Evolutionary conservation across 2,329 filamentous ascomycete species (phyloP), one percentile per base, ranked within the genome.

Genomic region (Fusarium palustre): DNA sequence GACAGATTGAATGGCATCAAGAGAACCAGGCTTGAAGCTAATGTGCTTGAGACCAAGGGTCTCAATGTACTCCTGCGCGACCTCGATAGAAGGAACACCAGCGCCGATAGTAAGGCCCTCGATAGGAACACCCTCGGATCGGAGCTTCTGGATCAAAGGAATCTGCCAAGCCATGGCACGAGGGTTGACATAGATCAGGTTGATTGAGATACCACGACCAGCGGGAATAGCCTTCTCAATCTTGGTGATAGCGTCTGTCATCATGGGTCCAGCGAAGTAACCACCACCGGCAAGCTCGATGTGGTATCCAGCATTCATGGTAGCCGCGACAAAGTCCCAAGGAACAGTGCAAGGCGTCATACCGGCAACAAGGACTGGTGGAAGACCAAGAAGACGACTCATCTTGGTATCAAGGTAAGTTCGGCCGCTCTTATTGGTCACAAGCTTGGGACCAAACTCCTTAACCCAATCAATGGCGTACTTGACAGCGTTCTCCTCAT

Each of bases 381-480:
- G 93, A 7, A 96, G 84, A 73, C 94, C 94, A 20, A 97, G 84
- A 22, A 97, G 84, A 72, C 93, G 87, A 80, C 92, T 97, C 91
- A 97, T 96, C 84, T 97, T 97, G 66, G 96, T 99, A 79, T 98
- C 94, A 47, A 99, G 93, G 73, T 92, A 97, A 3, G 93, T 97
- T 77, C 94, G 88, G 22, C 96, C 96, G 59, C 88, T 90, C 13
- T 94, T 95, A 16, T 92, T 97, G 82, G 93, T 96, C 74, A 97
- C 90, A 43, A 99, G 86, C 63, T 90, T 91, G n/a, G 97, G 96
- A 12, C 95, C 94, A 77, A 96, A 94, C 79, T 97, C 94, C 81
- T 97, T 97, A 60, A 99, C 94, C 97, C 97, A 99, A 80, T 99
- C 93, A 31, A 94, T 91, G 49, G 96, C 95, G 78, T 94, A 98